phyloP scores from a whole-genome alignment of 345 rosid genomes.

The Tarenaya hassleriana region DNA sequence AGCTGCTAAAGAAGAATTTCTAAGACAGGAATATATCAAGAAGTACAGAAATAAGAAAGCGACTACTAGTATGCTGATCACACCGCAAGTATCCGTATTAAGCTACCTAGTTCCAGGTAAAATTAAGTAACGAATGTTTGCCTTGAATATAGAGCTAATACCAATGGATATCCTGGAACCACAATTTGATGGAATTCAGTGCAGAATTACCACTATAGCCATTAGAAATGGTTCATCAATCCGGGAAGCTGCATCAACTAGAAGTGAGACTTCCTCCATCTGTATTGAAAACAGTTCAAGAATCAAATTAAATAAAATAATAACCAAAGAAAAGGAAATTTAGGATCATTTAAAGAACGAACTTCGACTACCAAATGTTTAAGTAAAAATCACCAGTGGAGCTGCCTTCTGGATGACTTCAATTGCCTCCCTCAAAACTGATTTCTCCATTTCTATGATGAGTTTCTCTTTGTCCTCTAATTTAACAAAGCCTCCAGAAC shows the following conservation, averaged over 20 bases:
- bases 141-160: slow-evolving; percentile 84
- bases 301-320: slow-evolving; percentile 33
- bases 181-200: slow-evolving; percentile 97
- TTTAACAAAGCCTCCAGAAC: slow-evolving; percentile 50
- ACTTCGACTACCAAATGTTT: slow-evolving; percentile 47
- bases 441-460: slow-evolving; percentile 63
- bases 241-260: slow-evolving; percentile 76
- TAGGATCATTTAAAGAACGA: slow-evolving; percentile 26
- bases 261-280: slow-evolving; percentile 97
- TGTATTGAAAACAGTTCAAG: slow-evolving; percentile 30
- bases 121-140: slow-evolving; percentile 31
- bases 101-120: slow-evolving; percentile 23
- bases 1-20: not conserved
- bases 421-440: slow-evolving; percentile 51
- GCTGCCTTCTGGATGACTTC: slow-evolving; percentile 73
- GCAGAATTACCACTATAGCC: slow-evolving; percentile 99
- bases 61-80: slow-evolving; percentile 12
- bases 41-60: slow-evolving; percentile 13
- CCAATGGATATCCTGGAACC: slow-evolving; percentile 92
- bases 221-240: slow-evolving; percentile 92
- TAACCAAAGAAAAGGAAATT: slow-evolving; percentile 14
- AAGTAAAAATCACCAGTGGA: slow-evolving; percentile 77
- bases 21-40: slow-evolving; percentile 1
- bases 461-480: slow-evolving; percentile 66
- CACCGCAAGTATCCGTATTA: slow-evolving; percentile 13